Evolutionary conservation across 768 basidiomycete species (phyloP), one percentile per base, ranked within the genome.

Genomic region (Mycena amicta): DNA sequence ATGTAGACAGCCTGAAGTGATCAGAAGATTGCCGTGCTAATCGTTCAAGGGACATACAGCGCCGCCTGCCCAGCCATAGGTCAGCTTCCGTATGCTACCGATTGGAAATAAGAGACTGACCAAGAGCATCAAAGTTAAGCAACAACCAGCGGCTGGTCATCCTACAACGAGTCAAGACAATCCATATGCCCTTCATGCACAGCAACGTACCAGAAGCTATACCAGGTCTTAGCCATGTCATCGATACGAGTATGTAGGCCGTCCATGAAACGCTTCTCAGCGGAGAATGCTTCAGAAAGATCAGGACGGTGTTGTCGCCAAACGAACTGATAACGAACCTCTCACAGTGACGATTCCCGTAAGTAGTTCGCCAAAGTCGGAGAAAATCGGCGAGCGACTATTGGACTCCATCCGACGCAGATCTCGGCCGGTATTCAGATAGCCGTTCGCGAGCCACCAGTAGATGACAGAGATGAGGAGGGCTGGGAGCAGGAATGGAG

Each of bases 371-470:
- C 84, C 83, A 62, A 92, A 93, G 54, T 87, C 89, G 8, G 89
- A 88, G 73, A 88, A 91, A 60, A 92, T 91, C 0, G 92, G 90
- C 0, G 89, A 90, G 18, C 92, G 80, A 1, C 89, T 84, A 65
- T 92, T 95, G 1, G 92, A 92, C 70, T 95, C 94, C 86, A 96
- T 92, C 25, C 94, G 82, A 59, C 93, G 83, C n/a, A 95, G 75
- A 66, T 94, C 92, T 51, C 93, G 83, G 0, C 91, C 90, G 1
- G 90, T 90, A 63, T 85, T 85, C 53, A 90, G 75, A 70, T 90
- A 91, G 1, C 89, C 88, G 53, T 87, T 76, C 3, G 88, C 84
- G n/a, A 92, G 76, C 30, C 80, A 71, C 46, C 85, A 86, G 67
- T 95, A 95, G 22, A 84, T 80, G 62, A 81, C 84, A 2, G 88